A percentile compares a stretch with the other conserved stretches of the same genome.
Evolutionary conservation across 192 early-diverging fungal species (phyloP).

Genomic region (Backusella luteola): DNA sequence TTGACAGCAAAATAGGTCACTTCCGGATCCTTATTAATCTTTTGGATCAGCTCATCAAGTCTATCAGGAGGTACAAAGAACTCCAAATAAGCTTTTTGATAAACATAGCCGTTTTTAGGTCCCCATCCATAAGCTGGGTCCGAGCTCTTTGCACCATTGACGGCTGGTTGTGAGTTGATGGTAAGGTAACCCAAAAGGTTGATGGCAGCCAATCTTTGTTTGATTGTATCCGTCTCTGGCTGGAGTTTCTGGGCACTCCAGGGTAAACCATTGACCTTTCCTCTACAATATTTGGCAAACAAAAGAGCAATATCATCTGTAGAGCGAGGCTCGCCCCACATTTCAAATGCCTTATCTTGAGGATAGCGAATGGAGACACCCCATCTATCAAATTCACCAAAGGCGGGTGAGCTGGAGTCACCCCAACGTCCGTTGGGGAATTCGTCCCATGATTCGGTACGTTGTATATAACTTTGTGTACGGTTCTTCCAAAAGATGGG

Average conservation of each 20-base stretch:
- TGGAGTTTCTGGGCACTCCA: slow-evolving; percentile 86
- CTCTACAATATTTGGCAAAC: slow-evolving; percentile 79
- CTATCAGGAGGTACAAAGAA: slow-evolving; percentile 83
- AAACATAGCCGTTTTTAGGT: slow-evolving; percentile 93
- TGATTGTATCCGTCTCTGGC: slow-evolving; percentile 76
- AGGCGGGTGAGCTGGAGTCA: slow-evolving; percentile 86
- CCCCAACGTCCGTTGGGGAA: slow-evolving; percentile 99
- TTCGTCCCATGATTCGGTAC: slow-evolving; percentile 90
- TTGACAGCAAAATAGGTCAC: slow-evolving; percentile 92
- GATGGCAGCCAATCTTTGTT: slow-evolving; percentile 62
- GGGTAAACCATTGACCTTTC: slow-evolving; percentile 73
- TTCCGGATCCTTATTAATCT: slow-evolving; percentile 54
- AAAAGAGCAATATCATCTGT: slow-evolving; percentile 65
- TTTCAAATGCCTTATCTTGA: slow-evolving; percentile 44
- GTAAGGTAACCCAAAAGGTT: slow-evolving; percentile 89
- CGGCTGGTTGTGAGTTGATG: slow-evolving; percentile 94
- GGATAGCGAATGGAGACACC: slow-evolving; percentile 66
- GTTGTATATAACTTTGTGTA: slow-evolving; percentile 82
- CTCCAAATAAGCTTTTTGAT: slow-evolving; percentile 96
- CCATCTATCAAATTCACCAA: slow-evolving; percentile 69
- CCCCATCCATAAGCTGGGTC: slow-evolving; percentile 91
- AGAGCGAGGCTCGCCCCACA: slow-evolving; percentile 76
- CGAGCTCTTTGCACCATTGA: slow-evolving; percentile 81
- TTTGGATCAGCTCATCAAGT: slow-evolving; percentile 62
- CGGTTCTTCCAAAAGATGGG: slow-evolving; percentile 99